Percentiles rank a stretch among this genome's conserved stretches.
Evolutionary conservation across 176 grass and related monocot species (phyloP).

Genomic region (Eleusine indica): DNA sequence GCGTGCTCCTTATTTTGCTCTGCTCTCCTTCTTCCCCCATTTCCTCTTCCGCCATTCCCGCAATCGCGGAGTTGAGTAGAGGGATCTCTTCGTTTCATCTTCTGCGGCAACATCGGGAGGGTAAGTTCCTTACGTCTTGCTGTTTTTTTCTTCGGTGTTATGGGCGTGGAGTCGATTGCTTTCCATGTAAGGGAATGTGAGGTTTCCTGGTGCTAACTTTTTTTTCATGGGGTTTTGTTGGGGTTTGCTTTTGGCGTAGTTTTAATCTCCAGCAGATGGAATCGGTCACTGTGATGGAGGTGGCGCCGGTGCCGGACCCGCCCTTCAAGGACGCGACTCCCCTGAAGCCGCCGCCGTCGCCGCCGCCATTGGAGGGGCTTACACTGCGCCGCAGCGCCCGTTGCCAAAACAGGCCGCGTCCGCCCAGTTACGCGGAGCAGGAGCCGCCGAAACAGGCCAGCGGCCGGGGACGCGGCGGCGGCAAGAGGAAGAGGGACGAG

Average conservation of each 20-base stretch:
- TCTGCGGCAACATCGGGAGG: neutral
- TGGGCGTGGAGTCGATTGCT: neutral
- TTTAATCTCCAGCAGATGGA: conserved; percentile 22
- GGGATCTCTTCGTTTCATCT: neutral
- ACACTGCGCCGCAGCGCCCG: conserved; percentile 50
- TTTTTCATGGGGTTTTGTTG: conserved; percentile 4
- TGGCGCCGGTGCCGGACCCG: conserved; percentile 35
- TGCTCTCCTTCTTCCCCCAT: neutral
- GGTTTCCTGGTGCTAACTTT: neutral
- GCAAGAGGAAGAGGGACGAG: conserved; percentile 47
- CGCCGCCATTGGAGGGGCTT: conserved; percentile 9
- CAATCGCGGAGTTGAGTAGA: neutral
- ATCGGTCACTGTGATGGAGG: conserved; percentile 38
- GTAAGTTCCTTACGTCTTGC: neutral
- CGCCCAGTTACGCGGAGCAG: conserved; percentile 27
- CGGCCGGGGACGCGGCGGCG: conserved; percentile 6
- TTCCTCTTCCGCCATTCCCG: neutral
- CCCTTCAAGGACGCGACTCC: conserved; percentile 7
- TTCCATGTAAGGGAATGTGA: neutral
- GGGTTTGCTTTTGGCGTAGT: conserved; percentile 20
- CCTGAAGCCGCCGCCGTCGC: neutral
- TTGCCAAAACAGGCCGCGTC: conserved; percentile 29
- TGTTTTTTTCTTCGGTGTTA: neutral
- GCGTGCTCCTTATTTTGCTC: neutral
- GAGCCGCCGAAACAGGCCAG: conserved; percentile 31